A percentile compares a stretch with the other conserved stretches of the same genome.
Evolutionary conservation across 192 early-diverging fungal genomes (phyloP).

Genomic region (Chytriomyces sp.): DNA sequence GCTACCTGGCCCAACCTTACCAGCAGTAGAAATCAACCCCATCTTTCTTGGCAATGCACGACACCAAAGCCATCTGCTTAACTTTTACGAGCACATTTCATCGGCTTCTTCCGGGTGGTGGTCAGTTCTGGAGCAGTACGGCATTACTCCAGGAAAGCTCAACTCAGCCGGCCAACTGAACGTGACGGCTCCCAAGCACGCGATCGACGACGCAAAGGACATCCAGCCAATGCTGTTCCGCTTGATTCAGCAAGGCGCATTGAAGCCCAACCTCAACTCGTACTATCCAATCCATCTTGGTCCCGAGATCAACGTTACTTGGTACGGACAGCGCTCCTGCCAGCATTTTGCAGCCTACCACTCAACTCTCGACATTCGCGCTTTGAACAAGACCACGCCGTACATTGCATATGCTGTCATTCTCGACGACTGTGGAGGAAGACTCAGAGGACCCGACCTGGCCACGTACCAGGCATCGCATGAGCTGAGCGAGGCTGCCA

Average conservation of each 20-base stretch:
- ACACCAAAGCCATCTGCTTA: background rate
- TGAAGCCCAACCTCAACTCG: constrained; percentile 37
- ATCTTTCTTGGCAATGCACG: background rate
- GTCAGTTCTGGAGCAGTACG: background rate
- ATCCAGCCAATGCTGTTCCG: background rate
- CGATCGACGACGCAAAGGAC: background rate
- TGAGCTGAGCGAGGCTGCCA: constrained; percentile 1
- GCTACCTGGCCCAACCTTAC: background rate
- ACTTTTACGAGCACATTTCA: background rate
- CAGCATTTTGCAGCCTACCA: background rate
- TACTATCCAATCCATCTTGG: background rate
- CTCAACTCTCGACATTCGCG: background rate
- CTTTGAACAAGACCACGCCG: background rate
- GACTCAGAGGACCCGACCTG: background rate
- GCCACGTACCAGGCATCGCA: background rate
- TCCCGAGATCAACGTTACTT: background rate
- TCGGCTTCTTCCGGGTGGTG: background rate
- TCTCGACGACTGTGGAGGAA: background rate
- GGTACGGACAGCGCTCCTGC: background rate
- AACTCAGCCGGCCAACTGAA: background rate
- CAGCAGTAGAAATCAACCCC: background rate
- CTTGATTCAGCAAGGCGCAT: background rate
- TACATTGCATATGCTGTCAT: constrained; percentile 1
- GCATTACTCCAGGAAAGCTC: background rate
- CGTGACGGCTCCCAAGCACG: background rate